Conservation (phyloP, 768 basidiomycete species). For the Xerocomus potaroensis region DNA sequence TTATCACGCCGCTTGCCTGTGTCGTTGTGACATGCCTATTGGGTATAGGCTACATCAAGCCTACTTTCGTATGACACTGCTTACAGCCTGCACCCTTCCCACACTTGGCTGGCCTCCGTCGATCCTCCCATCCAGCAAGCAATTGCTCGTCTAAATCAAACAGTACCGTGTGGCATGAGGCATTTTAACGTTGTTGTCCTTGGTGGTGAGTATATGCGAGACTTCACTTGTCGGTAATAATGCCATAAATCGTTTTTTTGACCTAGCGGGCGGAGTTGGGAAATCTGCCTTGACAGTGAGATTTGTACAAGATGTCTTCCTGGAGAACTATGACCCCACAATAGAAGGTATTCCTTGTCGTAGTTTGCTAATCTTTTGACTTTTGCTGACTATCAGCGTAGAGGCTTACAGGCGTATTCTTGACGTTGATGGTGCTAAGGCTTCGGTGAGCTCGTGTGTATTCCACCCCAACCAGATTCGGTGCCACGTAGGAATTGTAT, state of each 20-base stretch:
- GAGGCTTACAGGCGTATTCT: constrained; percentile 69
- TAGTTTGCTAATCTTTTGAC: neutral
- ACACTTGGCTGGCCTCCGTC: constrained; percentile 10
- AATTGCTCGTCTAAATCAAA: neutral
- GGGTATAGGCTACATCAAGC: neutral
- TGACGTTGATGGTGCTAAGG: constrained; percentile 60
- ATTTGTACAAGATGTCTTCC: constrained; percentile 67
- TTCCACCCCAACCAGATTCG: constrained; percentile 5
- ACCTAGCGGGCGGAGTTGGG: constrained; percentile 78
- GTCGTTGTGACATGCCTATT: neutral
- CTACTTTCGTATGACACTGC: constrained; percentile 12
- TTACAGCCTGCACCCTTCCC: constrained; percentile 18
- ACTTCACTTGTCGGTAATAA: neutral
- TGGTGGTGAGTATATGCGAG: constrained; percentile 51
- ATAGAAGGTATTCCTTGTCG: constrained; percentile 59
- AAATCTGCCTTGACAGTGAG: constrained; percentile 84
- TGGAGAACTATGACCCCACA: constrained; percentile 78
- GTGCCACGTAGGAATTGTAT: constrained; percentile 3
- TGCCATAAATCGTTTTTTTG: constrained; percentile 4
- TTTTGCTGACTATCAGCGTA: constrained; percentile 27
- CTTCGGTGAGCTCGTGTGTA: constrained; percentile 45
- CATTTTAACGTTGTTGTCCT: constrained; percentile 77
- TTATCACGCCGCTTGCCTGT: neutral
- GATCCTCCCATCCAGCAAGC: constrained; percentile 8
- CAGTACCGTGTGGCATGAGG: constrained; percentile 43